Evolutionary conservation across 1,284 basidiomycete genomes (phyloP), one percentile per base, ranked within the genome.

Genomic region (Calocybe gambosa): DNA sequence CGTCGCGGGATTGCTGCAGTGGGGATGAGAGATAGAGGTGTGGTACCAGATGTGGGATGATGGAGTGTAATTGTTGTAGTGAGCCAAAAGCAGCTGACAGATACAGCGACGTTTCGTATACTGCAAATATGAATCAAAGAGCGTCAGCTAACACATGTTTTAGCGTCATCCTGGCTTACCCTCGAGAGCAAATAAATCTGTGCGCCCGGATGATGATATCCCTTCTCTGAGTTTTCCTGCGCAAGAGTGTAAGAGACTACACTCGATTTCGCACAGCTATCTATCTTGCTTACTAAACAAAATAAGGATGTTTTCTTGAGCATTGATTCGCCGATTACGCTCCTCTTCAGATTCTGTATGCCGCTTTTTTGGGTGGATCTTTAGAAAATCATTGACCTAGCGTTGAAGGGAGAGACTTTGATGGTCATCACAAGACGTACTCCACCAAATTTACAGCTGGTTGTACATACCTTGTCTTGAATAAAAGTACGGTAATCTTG

Each of bases 211-310:
- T 0, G 85, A 77, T 6, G 73, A 69, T 4, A 87, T 64, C 0
- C 84, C 84, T 62, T 87, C 84, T 44, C 84, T 69, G 21, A 98
- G 97, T 58, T 94, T 98, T 58, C 74, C 97, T 36, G 95, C 94
- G n/a, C 5, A 26, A 5, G 10, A n/a, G n/a, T n/a, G n/a, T n/a
- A n/a, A n/a, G n/a, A n/a, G n/a, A n/a, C n/a, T n/a, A n/a, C n/a
- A n/a, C n/a, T n/a, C n/a, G n/a, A n/a, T n/a, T n/a, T n/a, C n/a
- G n/a, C n/a, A n/a, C n/a, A n/a, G n/a, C n/a, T n/a, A n/a, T n/a
- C n/a, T n/a, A n/a, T n/a, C n/a, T n/a, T n/a, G n/a, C 25, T 61
- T 52, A 86, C 84, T 73, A 54, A 86, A 78, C 19, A 83, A 56
- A 36, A 87, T 86, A 34, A 85, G 63, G 5, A 85, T 61, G 54